Evolutionary conservation across 2,329 filamentous ascomycete genomes (phyloP).

Genomic region (Fusarium mundagurra): DNA sequence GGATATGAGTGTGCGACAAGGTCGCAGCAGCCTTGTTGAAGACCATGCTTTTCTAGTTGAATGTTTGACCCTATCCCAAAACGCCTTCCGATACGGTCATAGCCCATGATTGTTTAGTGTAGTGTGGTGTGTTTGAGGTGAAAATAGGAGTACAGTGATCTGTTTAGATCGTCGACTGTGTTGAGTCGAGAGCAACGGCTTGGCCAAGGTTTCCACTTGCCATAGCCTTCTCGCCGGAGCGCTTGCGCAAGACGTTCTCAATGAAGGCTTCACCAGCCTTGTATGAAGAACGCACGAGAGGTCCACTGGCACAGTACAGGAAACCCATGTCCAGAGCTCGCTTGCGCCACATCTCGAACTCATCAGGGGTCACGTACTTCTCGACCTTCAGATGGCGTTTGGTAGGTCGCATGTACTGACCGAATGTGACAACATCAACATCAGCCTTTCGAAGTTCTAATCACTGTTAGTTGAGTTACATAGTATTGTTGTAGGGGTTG

Average conservation of each 20-base stretch:
- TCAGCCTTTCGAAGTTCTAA: constrained; percentile 79
- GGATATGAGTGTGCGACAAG: constrained; percentile 21
- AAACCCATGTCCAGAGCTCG: constrained; percentile 95
- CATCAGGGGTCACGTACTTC: constrained; percentile 90
- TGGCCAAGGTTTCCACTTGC: constrained; percentile 50
- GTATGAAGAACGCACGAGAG: constrained; percentile 92
- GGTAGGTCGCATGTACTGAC: constrained; percentile 99
- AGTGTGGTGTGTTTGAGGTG: constrained; percentile 22
- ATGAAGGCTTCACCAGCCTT: constrained; percentile 99
- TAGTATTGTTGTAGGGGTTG: neutral
- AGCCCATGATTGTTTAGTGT: constrained; percentile 39
- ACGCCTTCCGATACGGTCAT: constrained; percentile 42
- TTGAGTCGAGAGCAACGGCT: constrained; percentile 52
- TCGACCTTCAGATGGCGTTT: constrained; percentile 98
- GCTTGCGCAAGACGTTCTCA: constrained; percentile 94
- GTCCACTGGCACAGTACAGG: constrained; percentile 93
- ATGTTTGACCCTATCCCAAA: constrained; percentile 35
- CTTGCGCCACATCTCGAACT: constrained; percentile 91
- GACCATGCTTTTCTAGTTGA: constrained; percentile 44
- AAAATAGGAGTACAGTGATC: constrained; percentile 7
- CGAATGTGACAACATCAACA: constrained; percentile 97
- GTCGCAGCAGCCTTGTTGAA: constrained; percentile 44
- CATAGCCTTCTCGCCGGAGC: constrained; percentile 59
- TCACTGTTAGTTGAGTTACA: constrained; percentile 17
- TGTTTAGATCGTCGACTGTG: constrained; percentile 35